Percentiles rank a stretch among this genome's conserved stretches.
phyloP scores from a whole-genome alignment of 257 asterid genomes.

The Penstemon barbatus region DNA sequence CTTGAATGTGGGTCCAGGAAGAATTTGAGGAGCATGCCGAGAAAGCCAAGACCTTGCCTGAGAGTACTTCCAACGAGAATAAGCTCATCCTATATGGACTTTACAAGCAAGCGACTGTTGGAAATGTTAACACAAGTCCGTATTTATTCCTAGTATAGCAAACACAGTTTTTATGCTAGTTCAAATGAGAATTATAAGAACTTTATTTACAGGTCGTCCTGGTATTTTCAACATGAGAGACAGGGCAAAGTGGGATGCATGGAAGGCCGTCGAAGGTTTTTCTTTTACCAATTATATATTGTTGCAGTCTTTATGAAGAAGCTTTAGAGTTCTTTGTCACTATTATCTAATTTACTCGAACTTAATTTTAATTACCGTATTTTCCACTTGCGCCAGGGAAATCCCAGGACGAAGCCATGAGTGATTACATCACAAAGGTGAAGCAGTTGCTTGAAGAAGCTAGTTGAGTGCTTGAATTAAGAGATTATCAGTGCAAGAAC shows the following conservation, averaged over 20 bases:
- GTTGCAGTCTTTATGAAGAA: not conserved
- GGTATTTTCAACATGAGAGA: constrained; percentile 79
- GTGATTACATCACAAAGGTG: constrained; percentile 88
- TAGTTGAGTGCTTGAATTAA: constrained; percentile 25
- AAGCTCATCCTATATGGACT: constrained; percentile 84
- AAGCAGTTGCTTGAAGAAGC: constrained; percentile 80
- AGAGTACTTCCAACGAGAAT: constrained; percentile 61
- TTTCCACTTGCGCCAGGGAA: constrained; percentile 54
- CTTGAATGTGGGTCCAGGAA: constrained; percentile 49
- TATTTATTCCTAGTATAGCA: not conserved
- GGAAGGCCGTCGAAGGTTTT: constrained; percentile 93
- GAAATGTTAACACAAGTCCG: constrained; percentile 77
- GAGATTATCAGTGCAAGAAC: too few relatives aligned
- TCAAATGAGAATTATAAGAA: not conserved
- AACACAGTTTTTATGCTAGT: not conserved
- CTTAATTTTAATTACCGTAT: not conserved
- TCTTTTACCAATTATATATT: not conserved
- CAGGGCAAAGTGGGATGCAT: constrained; percentile 97
- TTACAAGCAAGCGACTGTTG: constrained; percentile 80
- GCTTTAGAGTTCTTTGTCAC: too few relatives aligned
- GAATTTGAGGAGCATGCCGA: constrained; percentile 88
- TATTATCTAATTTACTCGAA: too few relatives aligned
- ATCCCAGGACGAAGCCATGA: constrained; percentile 74
- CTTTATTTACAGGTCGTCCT: constrained; percentile 73
- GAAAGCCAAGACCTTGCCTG: constrained; percentile 88